phyloP scores from a whole-genome alignment of 2,329 filamentous ascomycete genomes.

The Hypoxylon sp. region DNA sequence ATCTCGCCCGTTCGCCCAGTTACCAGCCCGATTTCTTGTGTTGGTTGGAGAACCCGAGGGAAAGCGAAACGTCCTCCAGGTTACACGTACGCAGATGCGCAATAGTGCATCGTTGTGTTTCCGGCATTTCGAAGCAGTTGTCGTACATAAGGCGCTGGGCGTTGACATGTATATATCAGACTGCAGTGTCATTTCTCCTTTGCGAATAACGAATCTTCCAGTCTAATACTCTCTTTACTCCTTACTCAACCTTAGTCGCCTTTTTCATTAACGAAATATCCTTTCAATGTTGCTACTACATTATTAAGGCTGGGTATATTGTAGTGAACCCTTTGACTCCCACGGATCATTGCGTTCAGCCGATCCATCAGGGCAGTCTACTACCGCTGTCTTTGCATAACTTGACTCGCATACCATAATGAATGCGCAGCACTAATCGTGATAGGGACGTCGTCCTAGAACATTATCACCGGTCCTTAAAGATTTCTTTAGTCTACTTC shows the following conservation, averaged over 20 bases:
- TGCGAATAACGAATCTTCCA: not conserved
- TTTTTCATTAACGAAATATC: not conserved
- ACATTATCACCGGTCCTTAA: not conserved
- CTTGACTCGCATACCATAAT: too few species aligned
- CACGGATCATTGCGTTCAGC: too few species aligned
- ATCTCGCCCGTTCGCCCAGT: constrained; percentile 6
- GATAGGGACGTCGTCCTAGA: too few species aligned
- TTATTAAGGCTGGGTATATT: not conserved
- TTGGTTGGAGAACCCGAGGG: constrained; percentile 19
- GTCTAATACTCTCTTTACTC: not conserved
- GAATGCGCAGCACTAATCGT: too few species aligned
- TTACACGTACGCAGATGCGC: constrained; percentile 35
- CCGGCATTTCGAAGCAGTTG: not conserved
- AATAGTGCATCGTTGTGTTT: constrained; percentile 25
- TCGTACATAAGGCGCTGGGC: too few species aligned
- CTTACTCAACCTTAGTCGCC: not conserved
- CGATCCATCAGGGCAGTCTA: not conserved
- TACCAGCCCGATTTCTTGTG: not conserved
- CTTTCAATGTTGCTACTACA: not conserved
- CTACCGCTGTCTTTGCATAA: not conserved
- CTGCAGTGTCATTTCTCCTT: too few species aligned
- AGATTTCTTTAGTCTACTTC: constrained; percentile 16
- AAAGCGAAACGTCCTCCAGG: too few species aligned
- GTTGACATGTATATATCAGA: too few species aligned
- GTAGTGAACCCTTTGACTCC: not conserved